Evolutionary conservation across 1,284 basidiomycete genomes (phyloP).

Genomic region (Fomitopsis pinicola): DNA sequence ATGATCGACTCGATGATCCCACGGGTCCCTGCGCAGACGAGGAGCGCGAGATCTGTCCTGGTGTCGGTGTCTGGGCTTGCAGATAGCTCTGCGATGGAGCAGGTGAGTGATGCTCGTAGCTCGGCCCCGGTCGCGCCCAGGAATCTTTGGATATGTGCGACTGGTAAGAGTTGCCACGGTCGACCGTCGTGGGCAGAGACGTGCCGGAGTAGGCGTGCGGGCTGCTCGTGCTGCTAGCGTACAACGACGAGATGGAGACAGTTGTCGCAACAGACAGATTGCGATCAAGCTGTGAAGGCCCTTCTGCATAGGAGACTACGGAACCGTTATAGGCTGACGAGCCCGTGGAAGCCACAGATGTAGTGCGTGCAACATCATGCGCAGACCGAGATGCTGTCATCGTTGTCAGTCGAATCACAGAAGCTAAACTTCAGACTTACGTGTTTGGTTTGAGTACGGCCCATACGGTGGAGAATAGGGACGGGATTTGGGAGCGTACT

Average conservation of each 20-base stretch:
- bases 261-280: conserved; percentile 19
- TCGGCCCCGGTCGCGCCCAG: conserved; percentile 9
- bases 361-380: conserved; percentile 14
- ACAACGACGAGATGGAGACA: conserved; percentile 17
- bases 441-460: neutral
- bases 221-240: conserved; percentile 17
- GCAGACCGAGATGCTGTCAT: conserved; percentile 11
- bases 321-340: conserved; percentile 4
- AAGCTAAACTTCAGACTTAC: neutral
- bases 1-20: conserved; percentile 21
- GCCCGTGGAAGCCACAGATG: conserved; percentile 13
- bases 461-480: neutral
- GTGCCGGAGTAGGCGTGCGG: conserved; percentile 13
- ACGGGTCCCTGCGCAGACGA: conserved; percentile 13
- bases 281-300: conserved; percentile 16
- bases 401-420: neutral
- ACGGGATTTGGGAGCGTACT: neutral
- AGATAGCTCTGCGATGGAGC: conserved; percentile 11
- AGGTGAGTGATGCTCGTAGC: conserved; percentile 6
- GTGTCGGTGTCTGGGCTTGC: conserved; percentile 13
- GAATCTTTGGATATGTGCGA: conserved; percentile 22
- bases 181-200: conserved; percentile 21
- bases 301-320: conserved; percentile 12
- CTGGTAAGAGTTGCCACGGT: conserved; percentile 25
- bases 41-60: conserved; percentile 19